A percentile compares a stretch with the other conserved stretches of the same genome.
These are phyloP conservation scores for Nemania sp. DNA, from an alignment of 2,329 filamentous ascomycete genomes.

Conservation along the genomic window DNA sequence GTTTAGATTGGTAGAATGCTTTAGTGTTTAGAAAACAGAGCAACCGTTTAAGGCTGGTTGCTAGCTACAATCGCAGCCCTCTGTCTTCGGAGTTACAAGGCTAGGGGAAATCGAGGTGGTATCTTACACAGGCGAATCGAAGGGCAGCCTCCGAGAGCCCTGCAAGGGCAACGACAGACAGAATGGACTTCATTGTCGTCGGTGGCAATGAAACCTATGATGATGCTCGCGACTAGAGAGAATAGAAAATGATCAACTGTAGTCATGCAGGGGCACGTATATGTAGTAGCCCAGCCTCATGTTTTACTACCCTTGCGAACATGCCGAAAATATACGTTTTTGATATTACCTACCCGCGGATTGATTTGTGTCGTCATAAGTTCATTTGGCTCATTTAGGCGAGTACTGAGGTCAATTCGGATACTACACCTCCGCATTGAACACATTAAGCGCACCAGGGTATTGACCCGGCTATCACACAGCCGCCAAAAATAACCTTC, in stretches of 20 bases:
- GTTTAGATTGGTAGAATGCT: neutral
- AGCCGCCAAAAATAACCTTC: neutral
- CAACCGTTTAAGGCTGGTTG: neutral
- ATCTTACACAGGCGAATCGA: constrained; percentile 36
- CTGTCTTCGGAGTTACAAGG: neutral
- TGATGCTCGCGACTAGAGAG: constrained; percentile 16
- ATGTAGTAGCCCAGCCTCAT: constrained; percentile 10
- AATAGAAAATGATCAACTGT: neutral
- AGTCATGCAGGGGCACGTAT: constrained; percentile 21
- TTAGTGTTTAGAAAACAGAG: neutral
- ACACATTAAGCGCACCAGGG: constrained; percentile 20
- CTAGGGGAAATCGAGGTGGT: too few species aligned
- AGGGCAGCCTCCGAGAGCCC: constrained; percentile 37
- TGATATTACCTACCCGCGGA: constrained; percentile 10
- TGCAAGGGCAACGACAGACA: constrained; percentile 31
- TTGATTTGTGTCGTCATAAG: constrained; percentile 24
- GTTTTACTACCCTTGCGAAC: constrained; percentile 9
- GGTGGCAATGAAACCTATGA: constrained; percentile 9
- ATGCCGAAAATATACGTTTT: constrained; percentile 29
- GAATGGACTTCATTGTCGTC: constrained; percentile 36
- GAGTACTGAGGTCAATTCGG: constrained; percentile 25
- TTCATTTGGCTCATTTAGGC: constrained; percentile 29
- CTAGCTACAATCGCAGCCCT: neutral
- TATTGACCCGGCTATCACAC: constrained; percentile 24
- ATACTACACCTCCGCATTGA: constrained; percentile 27